Evolutionary conservation across 2,329 filamentous ascomycete species (phyloP), one percentile per base, ranked within the genome.

Genomic region (Pseudogymnoascus sp.): DNA sequence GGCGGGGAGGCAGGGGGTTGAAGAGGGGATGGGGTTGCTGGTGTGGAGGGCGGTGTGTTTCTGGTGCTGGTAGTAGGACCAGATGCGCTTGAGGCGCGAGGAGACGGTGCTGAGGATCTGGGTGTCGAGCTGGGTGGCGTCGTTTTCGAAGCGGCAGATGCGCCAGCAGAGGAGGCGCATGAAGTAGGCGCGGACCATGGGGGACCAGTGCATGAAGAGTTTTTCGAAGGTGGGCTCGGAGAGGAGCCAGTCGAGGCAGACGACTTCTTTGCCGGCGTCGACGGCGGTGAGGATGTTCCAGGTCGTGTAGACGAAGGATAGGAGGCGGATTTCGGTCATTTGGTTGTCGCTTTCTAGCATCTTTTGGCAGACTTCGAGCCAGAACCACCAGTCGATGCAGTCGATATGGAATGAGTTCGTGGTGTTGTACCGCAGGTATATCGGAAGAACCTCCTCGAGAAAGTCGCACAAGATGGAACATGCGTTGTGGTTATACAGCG

Each of bases 391-490:
- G 69, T 88, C 79, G 59, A 88, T 75, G 28, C 83, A 76, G 31
- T 80, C 67, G 5, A 63, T 61, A 70, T 73, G 59, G 63, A 72
- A 67, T 69, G 76, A 69, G 71, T 76, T 71, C 71, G 79, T 74
- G 77, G 83, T 75, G 37, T 78, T 75, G 67, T 87, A 89, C 61
- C 85, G 81, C 41, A 85, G 79, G 64, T 89, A 78, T 60, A 90
- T 85, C 1, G 81, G 76, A 58, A 90, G 77, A 21, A 86, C 80
- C 71, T 91, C 88, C 71, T 90, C 88, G 62, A 89, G 77, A 65
- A 90, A 87, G 71, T 91, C 88, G 69, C 87, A 88, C 21, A 91
- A 77, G n/a, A 87, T 83, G 70, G 89, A 89, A 71, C 88, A 90
- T 58, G 87, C 86, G 71, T 83, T 85, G 69, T 88, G 86, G 69